phyloP scores from a whole-genome alignment of 306 rosid genomes.

The Quercus alba region DNA sequence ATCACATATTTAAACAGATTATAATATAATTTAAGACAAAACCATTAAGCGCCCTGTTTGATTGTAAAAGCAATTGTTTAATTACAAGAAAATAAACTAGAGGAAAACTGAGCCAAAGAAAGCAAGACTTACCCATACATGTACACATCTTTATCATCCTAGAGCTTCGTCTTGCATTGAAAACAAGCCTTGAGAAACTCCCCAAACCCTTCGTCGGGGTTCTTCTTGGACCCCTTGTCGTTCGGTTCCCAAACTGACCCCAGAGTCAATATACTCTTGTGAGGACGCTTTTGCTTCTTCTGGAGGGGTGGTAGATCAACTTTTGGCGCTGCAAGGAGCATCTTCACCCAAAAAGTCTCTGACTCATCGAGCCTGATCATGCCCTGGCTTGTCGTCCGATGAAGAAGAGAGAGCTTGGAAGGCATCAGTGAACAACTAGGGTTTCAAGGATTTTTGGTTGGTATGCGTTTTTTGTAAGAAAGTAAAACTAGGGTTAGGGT shows the following conservation, averaged over 20 bases:
- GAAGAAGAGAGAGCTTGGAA: not conserved
- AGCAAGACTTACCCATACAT: constrained; percentile 27
- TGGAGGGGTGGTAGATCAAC: not conserved
- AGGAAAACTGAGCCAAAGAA: not conserved
- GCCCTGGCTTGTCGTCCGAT: constrained; percentile 6
- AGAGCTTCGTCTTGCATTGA: constrained; percentile 24
- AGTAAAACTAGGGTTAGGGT: too few relatives aligned
- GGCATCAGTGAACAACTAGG: not conserved
- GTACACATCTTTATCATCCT: not conserved
- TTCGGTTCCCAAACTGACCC: not conserved
- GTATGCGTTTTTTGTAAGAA: too few relatives aligned
- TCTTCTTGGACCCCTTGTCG: not conserved
- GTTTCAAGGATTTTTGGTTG: too few relatives aligned
- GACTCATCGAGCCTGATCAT: not conserved
- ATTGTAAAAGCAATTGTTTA: too few relatives aligned
- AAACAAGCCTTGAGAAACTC: constrained; percentile 9
- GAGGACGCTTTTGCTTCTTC: not conserved
- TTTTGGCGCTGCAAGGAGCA: not conserved
- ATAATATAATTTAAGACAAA: too few relatives aligned
- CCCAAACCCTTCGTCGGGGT: not conserved
- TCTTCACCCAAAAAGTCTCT: not conserved
- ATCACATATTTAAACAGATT: too few relatives aligned
- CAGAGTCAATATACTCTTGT: not conserved
- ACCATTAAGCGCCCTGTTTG: too few relatives aligned
- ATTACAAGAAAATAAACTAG: too few relatives aligned